A percentile compares a stretch with the other conserved stretches of the same genome.
Conservation (phyloP, 495 filamentous ascomycete species). For the Talaromyces adpressus region DNA sequence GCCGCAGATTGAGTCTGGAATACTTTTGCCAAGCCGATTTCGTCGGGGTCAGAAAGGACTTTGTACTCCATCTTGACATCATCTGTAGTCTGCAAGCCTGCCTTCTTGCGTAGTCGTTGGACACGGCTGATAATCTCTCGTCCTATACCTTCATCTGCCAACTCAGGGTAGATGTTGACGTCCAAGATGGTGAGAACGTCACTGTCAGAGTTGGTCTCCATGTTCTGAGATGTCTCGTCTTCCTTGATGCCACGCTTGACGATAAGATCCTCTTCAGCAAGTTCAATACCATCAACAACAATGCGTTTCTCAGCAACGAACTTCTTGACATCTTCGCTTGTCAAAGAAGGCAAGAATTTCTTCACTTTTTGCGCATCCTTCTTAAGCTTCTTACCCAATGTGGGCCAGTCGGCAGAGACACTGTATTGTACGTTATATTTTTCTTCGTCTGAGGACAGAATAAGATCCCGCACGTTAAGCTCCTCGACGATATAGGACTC, state of each 20-base stretch:
- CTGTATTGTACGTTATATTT: conserved; percentile 90
- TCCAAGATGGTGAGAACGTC: conserved; percentile 83
- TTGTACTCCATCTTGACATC: conserved; percentile 82
- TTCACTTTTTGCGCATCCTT: conserved; percentile 87
- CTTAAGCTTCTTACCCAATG: conserved; percentile 91
- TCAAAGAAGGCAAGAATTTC: conserved; percentile 76
- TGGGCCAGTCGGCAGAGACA: conserved; percentile 84
- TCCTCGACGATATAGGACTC: conserved; percentile 83
- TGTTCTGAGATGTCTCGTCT: conserved; percentile 52
- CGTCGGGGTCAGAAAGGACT: conserved; percentile 68
- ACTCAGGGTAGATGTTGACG: conserved; percentile 60
- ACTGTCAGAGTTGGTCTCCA: conserved; percentile 79
- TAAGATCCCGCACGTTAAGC: conserved; percentile 79
- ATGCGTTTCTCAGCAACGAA: conserved; percentile 68
- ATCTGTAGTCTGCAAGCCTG: conserved; percentile 71
- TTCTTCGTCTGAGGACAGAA: conserved; percentile 78
- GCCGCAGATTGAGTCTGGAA: conserved; percentile 60
- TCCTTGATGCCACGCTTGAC: conserved; percentile 74
- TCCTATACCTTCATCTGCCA: conserved; percentile 68
- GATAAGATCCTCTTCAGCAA: conserved; percentile 74
- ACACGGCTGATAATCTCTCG: conserved; percentile 80
- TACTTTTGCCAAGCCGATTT: conserved; percentile 62
- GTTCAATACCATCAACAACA: conserved; percentile 72
- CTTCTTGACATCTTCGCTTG: conserved; percentile 66
- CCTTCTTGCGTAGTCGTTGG: conserved; percentile 75